Evolutionary conservation across 768 basidiomycete species (phyloP), one percentile per base, ranked within the genome.

Genomic region (Coprinellus aureogranulatus): DNA sequence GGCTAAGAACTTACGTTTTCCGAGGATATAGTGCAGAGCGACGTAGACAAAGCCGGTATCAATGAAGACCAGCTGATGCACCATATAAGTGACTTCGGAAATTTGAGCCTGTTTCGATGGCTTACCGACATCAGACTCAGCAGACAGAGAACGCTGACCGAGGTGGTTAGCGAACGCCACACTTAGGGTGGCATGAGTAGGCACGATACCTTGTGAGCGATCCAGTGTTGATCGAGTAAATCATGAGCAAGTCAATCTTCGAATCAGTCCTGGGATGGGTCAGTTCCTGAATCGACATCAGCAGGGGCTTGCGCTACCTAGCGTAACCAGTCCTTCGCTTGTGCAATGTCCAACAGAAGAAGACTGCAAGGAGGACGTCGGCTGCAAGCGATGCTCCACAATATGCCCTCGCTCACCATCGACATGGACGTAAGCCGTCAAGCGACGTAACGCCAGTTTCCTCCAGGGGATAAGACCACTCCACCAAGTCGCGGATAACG

Each of bases 161-260:
- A 3, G 20, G 8, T 27, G 8, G 34, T 10, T 11, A 18, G 2
- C 11, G n/a, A n/a, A n/a, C n/a, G n/a, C n/a, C n/a, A n/a, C n/a
- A n/a, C 45, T 4, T 22, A 20, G 26, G 18, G 22, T 54, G 3
- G 1, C 1, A 14, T 25, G 18, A 30, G 14, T 10, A 55, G 16
- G 34, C 25, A 41, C 23, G 37, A 14, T 34, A 57, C 55, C 47
- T 49, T 26, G 55, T 57, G 23, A 57, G 34, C 20, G 55, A 57
- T 41, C 55, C 55, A 5, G 55, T 57, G 41, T 57, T 57, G 31
- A 57, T 57, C 8, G 55, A 34, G 34, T 57, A 57, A 20, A 57
- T 57, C 55, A 57, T 57, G 47, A 57, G 55, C 4, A 57, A 34
- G 55, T 57, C 55, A 50, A 57, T 57, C 55, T 57, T 57, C 34